Base-by-base conservation (phyloP, 1,139 yeast genomes). In the Hemisphaericaspora lyxosophila region DNA sequence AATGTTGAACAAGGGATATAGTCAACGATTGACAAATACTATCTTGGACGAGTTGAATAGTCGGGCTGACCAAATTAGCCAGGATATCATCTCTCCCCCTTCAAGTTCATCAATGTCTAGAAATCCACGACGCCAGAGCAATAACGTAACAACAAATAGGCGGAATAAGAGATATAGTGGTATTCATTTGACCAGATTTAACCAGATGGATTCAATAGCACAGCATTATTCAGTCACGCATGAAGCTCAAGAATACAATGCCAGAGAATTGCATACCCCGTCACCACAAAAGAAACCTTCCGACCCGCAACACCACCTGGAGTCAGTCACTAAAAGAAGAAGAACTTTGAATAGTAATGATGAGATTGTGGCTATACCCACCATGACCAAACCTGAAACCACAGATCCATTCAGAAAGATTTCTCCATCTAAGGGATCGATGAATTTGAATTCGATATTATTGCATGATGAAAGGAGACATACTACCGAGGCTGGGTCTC, bases 1-100 rank as follows among this genome's bases (percentile, higher is more conserved):
- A 30, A 70, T 70, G 75, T 48, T 62, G 12, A 57, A 59, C 20
- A 64, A 60, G 42, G 77, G 76, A 5, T 71, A 68, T 49, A 67
- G 73, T 6, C 62, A 64, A 43, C 63, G 60, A 33, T 50, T 71
- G 31, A 67, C 74, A 37, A 60, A 60, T 41, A 67, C 66, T 33
- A 75, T 71, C 8, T 51, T 71, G 26, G 53, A 55, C n/a, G 75
- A 71, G 43, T 56, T 71, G 46, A 68, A 69, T 41, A 41, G 46
- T 30, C 50, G 73, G 26, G 71, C 72, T 15, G 51, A 45, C 22
- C 63, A 62, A 41, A 60, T 63, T 23, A 55, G 61, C 29, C 49
- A 46, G 27, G 48, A 38, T 34, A 48, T 48, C 36, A 50, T 38
- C 36, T 51, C 46, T 28, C 33, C 38, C 13, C 13, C 17, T 6